Percentiles rank a stretch among this genome's conserved stretches.
Conservation (phyloP, 257 asterid genomes). For the Nicotiana tomentosiformis region DNA sequence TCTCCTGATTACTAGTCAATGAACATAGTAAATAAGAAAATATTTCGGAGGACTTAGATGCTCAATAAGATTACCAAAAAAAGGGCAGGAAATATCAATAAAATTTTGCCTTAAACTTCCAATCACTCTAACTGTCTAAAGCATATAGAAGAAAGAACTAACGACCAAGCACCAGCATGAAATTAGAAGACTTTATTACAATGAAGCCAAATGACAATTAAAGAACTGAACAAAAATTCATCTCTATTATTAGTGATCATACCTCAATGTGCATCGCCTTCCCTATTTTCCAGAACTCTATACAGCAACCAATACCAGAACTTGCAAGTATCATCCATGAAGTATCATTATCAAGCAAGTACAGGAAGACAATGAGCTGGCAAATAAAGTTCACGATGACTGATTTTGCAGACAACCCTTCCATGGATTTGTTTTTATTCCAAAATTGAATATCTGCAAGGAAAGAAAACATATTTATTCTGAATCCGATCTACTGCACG, state of each 20-base stretch:
- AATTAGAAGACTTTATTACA: neutral
- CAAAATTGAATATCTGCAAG: slow-evolving; percentile 91
- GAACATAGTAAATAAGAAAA: neutral
- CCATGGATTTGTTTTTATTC: slow-evolving; percentile 99
- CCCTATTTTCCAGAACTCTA: slow-evolving; percentile 99
- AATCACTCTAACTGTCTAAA: neutral
- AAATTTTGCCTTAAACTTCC: neutral
- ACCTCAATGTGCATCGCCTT: slow-evolving; percentile 99
- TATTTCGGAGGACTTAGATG: neutral
- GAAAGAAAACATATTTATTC: neutral
- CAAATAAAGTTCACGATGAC: slow-evolving; percentile 84
- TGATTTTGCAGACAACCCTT: slow-evolving; percentile 92
- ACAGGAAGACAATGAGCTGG: slow-evolving; percentile 88
- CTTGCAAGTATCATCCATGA: slow-evolving; percentile 99
- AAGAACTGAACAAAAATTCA: neutral
- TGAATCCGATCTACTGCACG: neutral
- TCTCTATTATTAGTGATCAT: slow-evolving; percentile 9
- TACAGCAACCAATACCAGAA: slow-evolving; percentile 96
- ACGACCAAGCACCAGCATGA: neutral
- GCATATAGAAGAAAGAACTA: neutral
- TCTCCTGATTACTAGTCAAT: neutral
- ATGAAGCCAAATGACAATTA: neutral
- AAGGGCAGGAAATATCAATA: neutral
- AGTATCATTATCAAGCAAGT: slow-evolving; percentile 94
- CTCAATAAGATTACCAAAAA: neutral